A percentile compares a stretch with the other conserved stretches of the same genome.
Evolutionary conservation across 2,329 filamentous ascomycete species (phyloP).

Genomic region (Nigrograna mackinnonii): DNA sequence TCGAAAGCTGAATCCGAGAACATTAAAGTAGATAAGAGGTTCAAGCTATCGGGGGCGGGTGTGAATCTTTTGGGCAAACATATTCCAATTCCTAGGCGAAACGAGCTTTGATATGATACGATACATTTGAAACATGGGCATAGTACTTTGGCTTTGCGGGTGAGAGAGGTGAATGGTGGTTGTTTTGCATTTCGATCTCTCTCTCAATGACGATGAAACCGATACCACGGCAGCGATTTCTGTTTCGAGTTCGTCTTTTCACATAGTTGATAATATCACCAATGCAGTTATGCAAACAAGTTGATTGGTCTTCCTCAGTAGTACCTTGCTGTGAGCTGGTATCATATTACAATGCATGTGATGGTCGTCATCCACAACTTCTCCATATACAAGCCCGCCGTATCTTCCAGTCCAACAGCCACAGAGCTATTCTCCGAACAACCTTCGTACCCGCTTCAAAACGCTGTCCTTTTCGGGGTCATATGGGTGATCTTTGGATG

Average conservation of each 20-base stretch:
- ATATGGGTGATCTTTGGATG: slow-evolving; percentile 98
- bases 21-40: slow-evolving; percentile 32
- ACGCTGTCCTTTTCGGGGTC: slow-evolving; percentile 99
- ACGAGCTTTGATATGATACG: slow-evolving; percentile 35
- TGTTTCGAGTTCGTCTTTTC: slow-evolving; percentile 8
- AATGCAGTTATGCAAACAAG: no score
- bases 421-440: slow-evolving; percentile 68
- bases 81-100: slow-evolving; percentile 23
- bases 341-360: slow-evolving; percentile 5
- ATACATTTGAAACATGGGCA: no score
- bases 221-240: slow-evolving; percentile 14
- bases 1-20: slow-evolving; percentile 3
- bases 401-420: not conserved
- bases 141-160: slow-evolving; percentile 1
- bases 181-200: slow-evolving; percentile 8
- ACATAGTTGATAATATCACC: not conserved
- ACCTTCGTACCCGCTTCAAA: slow-evolving; percentile 77
- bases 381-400: not conserved
- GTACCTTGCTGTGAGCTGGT: no score
- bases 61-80: slow-evolving; percentile 37
- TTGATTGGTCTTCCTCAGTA: no score
- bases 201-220: slow-evolving; percentile 6
- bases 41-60: slow-evolving; percentile 37
- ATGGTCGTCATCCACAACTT: not conserved
- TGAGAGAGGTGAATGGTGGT: not conserved